Conservation (phyloP, 2,329 filamentous ascomycete species). For the Mycocentrospora acerina region DNA sequence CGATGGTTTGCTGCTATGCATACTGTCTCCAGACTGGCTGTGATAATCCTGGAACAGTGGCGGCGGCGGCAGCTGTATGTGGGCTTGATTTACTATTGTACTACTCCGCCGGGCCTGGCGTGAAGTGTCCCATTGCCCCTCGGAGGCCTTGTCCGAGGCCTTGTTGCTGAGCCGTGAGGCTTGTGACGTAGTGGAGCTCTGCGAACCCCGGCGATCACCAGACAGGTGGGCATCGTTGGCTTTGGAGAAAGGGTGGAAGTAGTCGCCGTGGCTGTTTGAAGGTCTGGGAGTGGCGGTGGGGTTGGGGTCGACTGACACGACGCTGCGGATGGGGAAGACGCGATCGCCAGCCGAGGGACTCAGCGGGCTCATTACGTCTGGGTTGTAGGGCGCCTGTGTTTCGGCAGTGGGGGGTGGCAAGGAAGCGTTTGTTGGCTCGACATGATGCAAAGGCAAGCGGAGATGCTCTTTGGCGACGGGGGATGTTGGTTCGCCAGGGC, state of each 20-base stretch:
- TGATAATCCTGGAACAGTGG: constrained; percentile 43
- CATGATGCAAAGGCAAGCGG: constrained; percentile 5
- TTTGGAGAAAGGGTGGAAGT: constrained; percentile 41
- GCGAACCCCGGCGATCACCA: constrained; percentile 28
- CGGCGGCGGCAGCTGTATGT: constrained; percentile 15
- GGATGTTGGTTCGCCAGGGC: constrained; percentile 12
- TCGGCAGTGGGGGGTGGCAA: constrained; percentile 11
- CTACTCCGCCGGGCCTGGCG: too few relatives aligned
- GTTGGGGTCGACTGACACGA: constrained; percentile 67
- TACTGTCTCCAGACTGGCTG: constrained; percentile 27
- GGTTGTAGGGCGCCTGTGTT: constrained; percentile 14
- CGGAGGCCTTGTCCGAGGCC: constrained; percentile 13
- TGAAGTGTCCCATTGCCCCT: constrained; percentile 10
- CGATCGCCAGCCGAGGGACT: constrained; percentile 56
- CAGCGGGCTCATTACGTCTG: constrained; percentile 26
- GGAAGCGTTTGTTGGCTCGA: constrained; percentile 4
- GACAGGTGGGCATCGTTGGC: constrained; percentile 25
- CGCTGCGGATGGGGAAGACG: constrained; percentile 81
- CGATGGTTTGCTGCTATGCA: constrained; percentile 19
- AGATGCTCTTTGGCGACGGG: constrained; percentile 18
- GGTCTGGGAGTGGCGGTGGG: constrained; percentile 36
- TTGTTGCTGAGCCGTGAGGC: constrained; percentile 12
- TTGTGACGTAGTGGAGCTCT: constrained; percentile 32
- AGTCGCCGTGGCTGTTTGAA: constrained; percentile 25
- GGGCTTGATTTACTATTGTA: too few relatives aligned